Percentiles rank a stretch among this genome's conserved stretches.
Conservation (phyloP, 192 early-diverging fungal species). For the Lunasporangiospora selenospora region DNA sequence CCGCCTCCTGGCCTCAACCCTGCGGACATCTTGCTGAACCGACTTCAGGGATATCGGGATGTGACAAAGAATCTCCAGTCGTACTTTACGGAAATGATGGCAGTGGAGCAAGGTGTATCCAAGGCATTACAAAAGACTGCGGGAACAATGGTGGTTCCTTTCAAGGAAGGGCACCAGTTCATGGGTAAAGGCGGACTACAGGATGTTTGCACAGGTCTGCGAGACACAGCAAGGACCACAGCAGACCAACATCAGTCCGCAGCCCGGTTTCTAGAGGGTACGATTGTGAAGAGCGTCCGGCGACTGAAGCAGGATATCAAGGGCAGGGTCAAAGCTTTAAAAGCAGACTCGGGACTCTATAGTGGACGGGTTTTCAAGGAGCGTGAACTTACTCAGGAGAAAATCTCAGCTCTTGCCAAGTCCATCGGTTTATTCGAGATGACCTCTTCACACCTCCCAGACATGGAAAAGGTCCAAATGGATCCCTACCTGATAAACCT, state of each 20-base stretch:
- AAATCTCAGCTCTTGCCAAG: constrained; percentile 44
- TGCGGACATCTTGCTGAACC: constrained; percentile 45
- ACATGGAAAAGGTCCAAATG: constrained; percentile 34
- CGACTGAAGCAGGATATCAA: constrained; percentile 53
- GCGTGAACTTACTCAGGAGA: constrained; percentile 49
- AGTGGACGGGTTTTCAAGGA: constrained; percentile 50
- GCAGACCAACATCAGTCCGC: constrained; percentile 44
- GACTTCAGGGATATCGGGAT: constrained; percentile 38
- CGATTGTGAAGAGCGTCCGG: constrained; percentile 41
- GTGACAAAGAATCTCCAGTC: constrained; percentile 45
- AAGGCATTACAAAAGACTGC: constrained; percentile 39
- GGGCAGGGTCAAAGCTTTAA: constrained; percentile 46
- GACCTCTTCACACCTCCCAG: constrained; percentile 23
- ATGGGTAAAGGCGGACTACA: constrained; percentile 40
- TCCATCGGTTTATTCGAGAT: constrained; percentile 38
- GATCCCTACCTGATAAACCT: constrained; percentile 34
- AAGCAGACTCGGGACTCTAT: constrained; percentile 31
- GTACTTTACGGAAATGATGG: constrained; percentile 48
- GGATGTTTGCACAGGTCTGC: constrained; percentile 41
- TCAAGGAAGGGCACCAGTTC: constrained; percentile 49
- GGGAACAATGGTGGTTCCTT: constrained; percentile 26
- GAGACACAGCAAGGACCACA: constrained; percentile 39
- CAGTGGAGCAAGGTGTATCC: constrained; percentile 30
- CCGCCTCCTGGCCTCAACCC: constrained; percentile 52
- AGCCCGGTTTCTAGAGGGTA: constrained; percentile 37